Evolutionary conservation across 2,329 filamentous ascomycete species (phyloP).

Genomic region (Curvularia eragrostidis): DNA sequence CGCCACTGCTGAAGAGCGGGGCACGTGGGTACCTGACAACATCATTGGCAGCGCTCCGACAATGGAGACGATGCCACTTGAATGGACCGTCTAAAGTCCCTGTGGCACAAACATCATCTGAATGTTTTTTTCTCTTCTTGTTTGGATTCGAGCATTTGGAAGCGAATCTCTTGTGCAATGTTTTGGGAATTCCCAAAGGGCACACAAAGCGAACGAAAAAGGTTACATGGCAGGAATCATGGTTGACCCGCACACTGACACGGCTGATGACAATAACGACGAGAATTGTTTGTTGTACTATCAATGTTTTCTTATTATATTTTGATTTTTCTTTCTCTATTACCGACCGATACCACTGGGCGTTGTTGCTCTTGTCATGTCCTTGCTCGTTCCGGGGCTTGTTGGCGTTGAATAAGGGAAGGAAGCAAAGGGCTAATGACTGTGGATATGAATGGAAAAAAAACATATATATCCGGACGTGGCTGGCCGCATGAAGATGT

Average conservation of each 20-base stretch:
- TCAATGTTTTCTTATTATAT: slow-evolving; percentile 1
- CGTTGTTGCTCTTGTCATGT: slow-evolving; percentile 5
- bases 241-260: slow-evolving; percentile 29
- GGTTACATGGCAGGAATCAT: slow-evolving; percentile 17
- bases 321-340: slow-evolving; percentile 3
- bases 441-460: neutral
- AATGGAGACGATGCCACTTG: slow-evolving; percentile 7
- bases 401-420: slow-evolving; percentile 3
- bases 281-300: slow-evolving; percentile 2
- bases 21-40: slow-evolving; percentile 79
- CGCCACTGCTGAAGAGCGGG: slow-evolving; percentile 86
- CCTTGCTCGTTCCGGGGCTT: neutral
- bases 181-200: slow-evolving; percentile 1
- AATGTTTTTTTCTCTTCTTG: slow-evolving; percentile 4
- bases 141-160: slow-evolving; percentile 7
- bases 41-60: slow-evolving; percentile 46
- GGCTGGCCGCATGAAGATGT: slow-evolving; percentile 6
- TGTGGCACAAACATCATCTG: slow-evolving; percentile 7
- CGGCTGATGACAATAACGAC: slow-evolving; percentile 16
- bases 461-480: neutral
- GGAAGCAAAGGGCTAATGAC: neutral
- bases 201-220: slow-evolving; percentile 17
- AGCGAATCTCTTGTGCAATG: slow-evolving; percentile 10
- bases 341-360: slow-evolving; percentile 23
- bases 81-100: slow-evolving; percentile 9